These are phyloP conservation scores for Microdochium bolleyi DNA, from an alignment of 2,329 filamentous ascomycete species.

Conservation along the genomic window DNA sequence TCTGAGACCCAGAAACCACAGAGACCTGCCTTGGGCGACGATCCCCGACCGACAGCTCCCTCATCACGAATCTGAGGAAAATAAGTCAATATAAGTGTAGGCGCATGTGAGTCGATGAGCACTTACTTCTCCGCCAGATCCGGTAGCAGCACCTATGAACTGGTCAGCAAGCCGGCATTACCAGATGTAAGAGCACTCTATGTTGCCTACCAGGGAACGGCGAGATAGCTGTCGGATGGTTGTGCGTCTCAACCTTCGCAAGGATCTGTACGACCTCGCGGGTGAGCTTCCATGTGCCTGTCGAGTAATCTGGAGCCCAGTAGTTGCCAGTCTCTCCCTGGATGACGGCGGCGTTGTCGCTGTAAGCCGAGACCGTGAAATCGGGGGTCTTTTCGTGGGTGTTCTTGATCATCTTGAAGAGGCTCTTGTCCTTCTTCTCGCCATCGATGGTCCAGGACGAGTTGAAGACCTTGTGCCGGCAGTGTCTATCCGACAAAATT, in stretches of 20 bases:
- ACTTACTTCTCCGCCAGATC: slow-evolving; percentile 89
- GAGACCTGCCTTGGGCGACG: slow-evolving; percentile 85
- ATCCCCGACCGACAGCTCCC: slow-evolving; percentile 87
- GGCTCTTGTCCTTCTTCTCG: slow-evolving; percentile 64
- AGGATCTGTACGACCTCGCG: slow-evolving; percentile 84
- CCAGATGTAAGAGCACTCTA: neutral
- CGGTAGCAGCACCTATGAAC: slow-evolving; percentile 79
- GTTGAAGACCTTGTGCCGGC: slow-evolving; percentile 78
- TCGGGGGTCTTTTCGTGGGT: slow-evolving; percentile 78
- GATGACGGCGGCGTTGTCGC: slow-evolving; percentile 93
- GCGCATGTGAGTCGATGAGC: slow-evolving; percentile 43
- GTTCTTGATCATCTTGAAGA: slow-evolving; percentile 96
- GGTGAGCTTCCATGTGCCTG: slow-evolving; percentile 78
- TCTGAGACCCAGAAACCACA: slow-evolving; percentile 94
- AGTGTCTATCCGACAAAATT: slow-evolving; percentile 34
- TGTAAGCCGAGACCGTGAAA: slow-evolving; percentile 90
- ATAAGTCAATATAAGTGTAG: slow-evolving; percentile 2
- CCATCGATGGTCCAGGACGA: slow-evolving; percentile 94
- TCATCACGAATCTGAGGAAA: slow-evolving; percentile 53
- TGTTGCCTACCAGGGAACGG: slow-evolving; percentile 46
- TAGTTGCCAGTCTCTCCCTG: slow-evolving; percentile 63
- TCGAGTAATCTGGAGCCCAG: slow-evolving; percentile 83
- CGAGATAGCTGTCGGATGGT: slow-evolving; percentile 93
- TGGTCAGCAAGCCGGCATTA: neutral
- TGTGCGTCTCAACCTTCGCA: slow-evolving; percentile 95